Evolutionary conservation across 768 basidiomycete species (phyloP).

Genomic region (Xerocomellus chrysenteron): DNA sequence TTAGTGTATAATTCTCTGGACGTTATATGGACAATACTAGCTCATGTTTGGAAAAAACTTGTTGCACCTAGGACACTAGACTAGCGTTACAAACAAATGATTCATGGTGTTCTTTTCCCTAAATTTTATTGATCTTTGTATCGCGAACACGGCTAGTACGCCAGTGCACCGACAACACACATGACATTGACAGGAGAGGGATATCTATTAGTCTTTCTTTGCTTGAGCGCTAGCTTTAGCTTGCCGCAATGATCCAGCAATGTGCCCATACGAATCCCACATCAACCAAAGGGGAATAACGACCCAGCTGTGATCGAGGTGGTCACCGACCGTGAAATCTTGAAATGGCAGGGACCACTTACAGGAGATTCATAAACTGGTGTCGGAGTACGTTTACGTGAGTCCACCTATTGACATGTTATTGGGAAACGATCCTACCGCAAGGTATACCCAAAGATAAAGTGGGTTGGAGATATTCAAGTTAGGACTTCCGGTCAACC

Average conservation of each 20-base stretch:
- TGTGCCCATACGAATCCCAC: conserved; percentile 73
- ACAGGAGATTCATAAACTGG: conserved; percentile 83
- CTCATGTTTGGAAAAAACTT: not conserved
- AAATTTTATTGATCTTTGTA: not conserved
- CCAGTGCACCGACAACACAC: not conserved
- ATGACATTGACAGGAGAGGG: not conserved
- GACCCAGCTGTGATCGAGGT: conserved; percentile 62
- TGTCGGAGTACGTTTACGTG: not conserved
- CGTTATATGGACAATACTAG: conserved; percentile 14
- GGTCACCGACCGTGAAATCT: not conserved
- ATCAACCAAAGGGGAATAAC: conserved; percentile 72
- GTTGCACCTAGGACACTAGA: not conserved
- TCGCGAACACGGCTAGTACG: not conserved
- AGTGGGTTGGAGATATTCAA: conserved; percentile 69
- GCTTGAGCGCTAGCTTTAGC: conserved; percentile 32
- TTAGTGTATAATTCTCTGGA: too few species aligned
- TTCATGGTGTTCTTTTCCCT: not conserved
- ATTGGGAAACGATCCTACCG: conserved; percentile 47
- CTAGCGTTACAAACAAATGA: not conserved
- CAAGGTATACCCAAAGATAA: conserved; percentile 78
- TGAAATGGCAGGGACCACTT: conserved; percentile 26
- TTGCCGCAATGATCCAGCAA: conserved; percentile 57
- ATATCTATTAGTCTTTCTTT: conserved; percentile 35
- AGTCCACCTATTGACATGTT: not conserved
- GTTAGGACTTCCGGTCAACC: conserved; percentile 73